phyloP scores from a whole-genome alignment of 1,284 basidiomycete species.

The Ceratobasidium theobromae region DNA sequence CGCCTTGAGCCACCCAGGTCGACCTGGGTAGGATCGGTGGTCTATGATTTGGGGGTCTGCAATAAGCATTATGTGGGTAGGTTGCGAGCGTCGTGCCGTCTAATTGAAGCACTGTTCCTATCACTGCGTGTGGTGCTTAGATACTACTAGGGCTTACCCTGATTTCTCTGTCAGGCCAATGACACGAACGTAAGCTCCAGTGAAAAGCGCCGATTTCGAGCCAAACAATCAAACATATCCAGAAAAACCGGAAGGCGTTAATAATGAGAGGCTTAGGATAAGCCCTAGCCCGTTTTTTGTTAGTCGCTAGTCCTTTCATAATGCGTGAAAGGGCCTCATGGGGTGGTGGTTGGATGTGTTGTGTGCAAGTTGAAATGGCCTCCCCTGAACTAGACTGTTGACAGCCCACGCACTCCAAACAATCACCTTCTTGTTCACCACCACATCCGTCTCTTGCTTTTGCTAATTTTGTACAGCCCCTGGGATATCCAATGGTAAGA shows the following conservation, averaged over 20 bases:
- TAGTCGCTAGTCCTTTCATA: constrained; percentile 10
- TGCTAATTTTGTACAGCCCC: not conserved
- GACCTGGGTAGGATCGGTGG: constrained; percentile 49
- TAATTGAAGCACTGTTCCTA: constrained; percentile 32
- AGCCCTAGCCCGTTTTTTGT: constrained; percentile 2
- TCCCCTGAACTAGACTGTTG: constrained; percentile 19
- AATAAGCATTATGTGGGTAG: constrained; percentile 68
- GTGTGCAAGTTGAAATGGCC: not conserved
- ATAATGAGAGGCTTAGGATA: constrained; percentile 40
- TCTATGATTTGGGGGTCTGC: constrained; percentile 78
- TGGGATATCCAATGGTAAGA: constrained; percentile 7
- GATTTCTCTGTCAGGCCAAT: constrained; percentile 52
- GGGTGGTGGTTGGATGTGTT: constrained; percentile 1
- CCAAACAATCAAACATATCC: constrained; percentile 66
- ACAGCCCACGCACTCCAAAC: not conserved
- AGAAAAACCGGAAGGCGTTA: constrained; percentile 55
- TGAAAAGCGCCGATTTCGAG: constrained; percentile 65
- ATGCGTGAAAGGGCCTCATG: not conserved
- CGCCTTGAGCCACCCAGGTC: constrained; percentile 44
- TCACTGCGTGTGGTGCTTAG: constrained; percentile 31
- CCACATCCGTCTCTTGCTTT: constrained; percentile 6
- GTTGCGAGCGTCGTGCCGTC: constrained; percentile 37
- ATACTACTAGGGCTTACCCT: constrained; percentile 14
- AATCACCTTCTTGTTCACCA: constrained; percentile 13
- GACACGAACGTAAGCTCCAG: constrained; percentile 53